Evolutionary conservation across 179 eudicot genomes (phyloP).

Genomic region (Gypsophila paniculata): DNA sequence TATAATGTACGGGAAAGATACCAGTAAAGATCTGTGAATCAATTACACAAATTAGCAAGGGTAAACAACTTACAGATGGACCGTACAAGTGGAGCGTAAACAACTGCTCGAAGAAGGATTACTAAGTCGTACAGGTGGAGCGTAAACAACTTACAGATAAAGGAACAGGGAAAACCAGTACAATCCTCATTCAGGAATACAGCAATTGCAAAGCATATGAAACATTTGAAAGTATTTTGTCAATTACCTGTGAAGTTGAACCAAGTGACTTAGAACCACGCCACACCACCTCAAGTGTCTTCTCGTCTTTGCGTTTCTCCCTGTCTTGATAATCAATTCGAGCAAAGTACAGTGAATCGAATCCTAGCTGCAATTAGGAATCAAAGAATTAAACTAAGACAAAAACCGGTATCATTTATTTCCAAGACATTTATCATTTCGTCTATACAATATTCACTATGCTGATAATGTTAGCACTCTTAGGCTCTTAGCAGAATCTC

Average conservation of each 20-base stretch:
- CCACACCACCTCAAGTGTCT: constrained; percentile 90
- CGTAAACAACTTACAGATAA: no score
- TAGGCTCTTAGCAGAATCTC: no score
- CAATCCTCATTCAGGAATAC: no score
- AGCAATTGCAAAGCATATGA: no score
- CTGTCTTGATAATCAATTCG: constrained; percentile 96
- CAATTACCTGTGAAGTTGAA: constrained; percentile 57
- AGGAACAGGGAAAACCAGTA: no score
- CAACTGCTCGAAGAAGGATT: no score
- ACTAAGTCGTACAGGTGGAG: no score
- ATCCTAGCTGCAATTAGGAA: constrained; percentile 61
- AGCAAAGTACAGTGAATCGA: constrained; percentile 81
- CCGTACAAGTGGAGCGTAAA: no score
- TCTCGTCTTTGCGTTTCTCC: constrained; percentile 67
- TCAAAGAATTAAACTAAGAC: neutral
- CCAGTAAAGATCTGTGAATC: constrained; percentile 57
- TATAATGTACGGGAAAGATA: constrained; percentile 68
- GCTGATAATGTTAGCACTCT: neutral
- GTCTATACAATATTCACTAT: neutral
- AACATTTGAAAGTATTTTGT: no score
- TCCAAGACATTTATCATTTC: neutral
- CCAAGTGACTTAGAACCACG: constrained; percentile 74
- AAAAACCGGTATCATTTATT: neutral
- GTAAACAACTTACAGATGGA: no score
- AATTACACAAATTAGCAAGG: no score